Base-by-base conservation (phyloP, 768 basidiomycete genomes). In the Floccularia luteovirens region DNA sequence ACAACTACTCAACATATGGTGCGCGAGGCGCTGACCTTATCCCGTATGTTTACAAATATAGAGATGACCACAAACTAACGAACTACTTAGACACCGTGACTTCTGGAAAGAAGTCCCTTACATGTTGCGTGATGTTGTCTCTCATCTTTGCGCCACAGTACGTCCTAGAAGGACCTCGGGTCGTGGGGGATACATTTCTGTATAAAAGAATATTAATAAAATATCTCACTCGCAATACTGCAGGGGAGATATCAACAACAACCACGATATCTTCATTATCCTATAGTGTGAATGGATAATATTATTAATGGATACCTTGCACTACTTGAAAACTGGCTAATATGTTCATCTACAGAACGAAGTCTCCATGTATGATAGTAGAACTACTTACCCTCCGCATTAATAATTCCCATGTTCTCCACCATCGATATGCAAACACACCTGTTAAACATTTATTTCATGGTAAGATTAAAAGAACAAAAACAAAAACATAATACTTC, bases 21-120 rank as follows among this genome's bases (percentile, higher is more conserved):
- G 85, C 90, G 6, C 72, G 78, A 19, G 90, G 90, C 11, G 63
- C 68, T 56, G 90, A 92, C 59, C 69, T 91, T 39, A 79, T 91
- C 56, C 89, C 88, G 86, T 89, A 56, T 56, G 87, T 73, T 17
- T 36, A 22, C 14, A 22, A 28, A 16, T 25, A 21, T 27, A 7
- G 20, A 16, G 24, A 41, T 36, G 14, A 11, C 31, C 38, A n/a
- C 23, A 35, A 8, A 43, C 39, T 39, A 31, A 10, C 39, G 49
- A 36, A 48, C 43, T 40, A 39, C 30, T 31, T 47, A 90, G 87
- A 43, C 88, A 91, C 60, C 84, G 88, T 36, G 86, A 90, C 54
- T 91, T 91, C 59, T 90, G 88, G 88, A 67, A 78, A 56, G 89
- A 91, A 60, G 85, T 90, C 2, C 89, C 89, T 3, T 89, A 87